Base-by-base conservation (phyloP, 768 basidiomycete species). In the Auricularia cornea region DNA sequence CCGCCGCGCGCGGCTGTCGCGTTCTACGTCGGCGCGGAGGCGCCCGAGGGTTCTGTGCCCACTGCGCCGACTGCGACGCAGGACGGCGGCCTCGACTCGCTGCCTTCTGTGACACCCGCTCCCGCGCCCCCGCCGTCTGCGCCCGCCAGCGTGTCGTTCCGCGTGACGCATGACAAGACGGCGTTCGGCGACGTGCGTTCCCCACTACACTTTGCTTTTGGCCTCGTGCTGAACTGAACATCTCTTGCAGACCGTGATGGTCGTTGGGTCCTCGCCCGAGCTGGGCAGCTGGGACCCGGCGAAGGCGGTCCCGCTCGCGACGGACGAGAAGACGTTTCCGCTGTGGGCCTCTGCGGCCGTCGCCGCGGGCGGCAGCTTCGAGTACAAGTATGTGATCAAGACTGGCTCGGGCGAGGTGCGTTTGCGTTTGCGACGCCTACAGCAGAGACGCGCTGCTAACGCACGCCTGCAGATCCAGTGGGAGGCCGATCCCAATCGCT, bases 301-400 rank as follows among this genome's bases (percentile, higher is more conserved):
- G 12, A 74, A 77, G 28, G 72, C 84, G 30, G 84, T 86, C 67
- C 59, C 77, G 65, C 41, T 57, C 20, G 12, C 51, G 41, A 20
- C 26, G 41, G 18, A 14, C 40, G 26, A 51, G 40, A 44, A 40
- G 6, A 38, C 59, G 18, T 85, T 85, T 64, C 84, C 84, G 3
- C 73, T 78, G 1, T 87, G 84, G 85, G 76, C 73, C 3, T 38
- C 35, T 14, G 76, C 79, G 23, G 80, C 81, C 0, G 73, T 85
- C 5, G 83, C 84, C 3, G 73, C 79, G 1, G 76, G 73, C 61
- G 82, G 81, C 0, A 65, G 67, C 3, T 85, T 86, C 70, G 65
- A 82, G 65, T 87, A 82, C 72, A 87, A 86, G 71, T 86, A 84
- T 62, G 83, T 87, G 66, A 73, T 83, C 33, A 85, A 83, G 69